Evolutionary conservation across 106 monocot genomes (phyloP).

Genomic region (Acorus calamus): DNA sequence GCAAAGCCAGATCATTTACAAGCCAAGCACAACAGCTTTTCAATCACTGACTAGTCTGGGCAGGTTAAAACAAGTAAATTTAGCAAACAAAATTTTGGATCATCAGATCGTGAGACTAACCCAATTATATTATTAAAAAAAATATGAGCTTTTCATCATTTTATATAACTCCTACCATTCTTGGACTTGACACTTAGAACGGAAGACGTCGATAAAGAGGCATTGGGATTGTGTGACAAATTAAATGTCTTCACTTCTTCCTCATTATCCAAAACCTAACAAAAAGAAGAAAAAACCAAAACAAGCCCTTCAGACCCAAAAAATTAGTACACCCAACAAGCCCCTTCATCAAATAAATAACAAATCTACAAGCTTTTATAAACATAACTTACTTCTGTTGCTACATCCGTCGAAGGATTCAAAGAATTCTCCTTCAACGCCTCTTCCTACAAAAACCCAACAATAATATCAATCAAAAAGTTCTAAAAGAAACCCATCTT

Average conservation of each 20-base stretch:
- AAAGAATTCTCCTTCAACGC: constrained; percentile 17
- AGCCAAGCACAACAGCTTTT: no score
- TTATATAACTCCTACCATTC: no score
- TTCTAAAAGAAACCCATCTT: neutral
- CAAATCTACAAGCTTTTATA: neutral
- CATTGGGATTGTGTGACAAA: neutral
- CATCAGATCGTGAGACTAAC: no score
- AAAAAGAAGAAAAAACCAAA: neutral
- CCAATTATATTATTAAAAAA: no score
- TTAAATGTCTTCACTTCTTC: constrained; percentile 31
- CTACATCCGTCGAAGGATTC: neutral
- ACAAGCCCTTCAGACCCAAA: neutral
- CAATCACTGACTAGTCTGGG: no score
- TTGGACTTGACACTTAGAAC: no score
- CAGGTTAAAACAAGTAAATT: no score
- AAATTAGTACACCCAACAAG: neutral
- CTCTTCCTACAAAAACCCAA: constrained; percentile 25
- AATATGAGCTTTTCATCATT: no score
- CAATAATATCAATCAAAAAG: neutral
- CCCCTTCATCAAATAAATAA: neutral
- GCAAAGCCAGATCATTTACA: neutral
- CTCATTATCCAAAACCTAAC: constrained; percentile 42
- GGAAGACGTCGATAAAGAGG: no score
- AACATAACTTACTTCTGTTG: constrained; percentile 2
- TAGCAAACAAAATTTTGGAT: no score